These are phyloP conservation scores for Suillus clintonianus DNA, from an alignment of 768 basidiomycete species.

Conservation along the genomic window DNA sequence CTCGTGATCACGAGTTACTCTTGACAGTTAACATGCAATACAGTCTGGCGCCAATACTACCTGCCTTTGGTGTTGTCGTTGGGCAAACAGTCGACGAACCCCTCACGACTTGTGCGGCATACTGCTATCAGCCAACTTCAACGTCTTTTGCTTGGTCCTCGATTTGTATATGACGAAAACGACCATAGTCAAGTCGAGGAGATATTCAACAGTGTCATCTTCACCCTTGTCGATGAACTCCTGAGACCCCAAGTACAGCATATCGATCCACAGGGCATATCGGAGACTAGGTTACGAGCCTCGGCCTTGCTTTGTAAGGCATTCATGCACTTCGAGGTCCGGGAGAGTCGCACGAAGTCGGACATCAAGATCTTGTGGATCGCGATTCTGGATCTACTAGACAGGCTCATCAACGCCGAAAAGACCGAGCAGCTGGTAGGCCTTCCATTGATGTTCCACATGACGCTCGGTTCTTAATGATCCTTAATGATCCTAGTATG, in stretches of 20 bases:
- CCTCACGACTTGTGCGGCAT: conserved; percentile 83
- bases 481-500: conserved; percentile 57
- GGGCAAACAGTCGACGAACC: conserved; percentile 80
- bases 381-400: conserved; percentile 84
- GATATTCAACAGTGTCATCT: conserved; percentile 86
- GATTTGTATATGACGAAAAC: conserved; percentile 59
- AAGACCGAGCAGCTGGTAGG: conserved; percentile 85
- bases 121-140: conserved; percentile 79
- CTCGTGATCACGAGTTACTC: not conserved
- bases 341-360: conserved; percentile 57
- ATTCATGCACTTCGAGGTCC: conserved; percentile 91
- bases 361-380: conserved; percentile 84
- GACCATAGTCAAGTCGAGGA: conserved; percentile 71
- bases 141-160: conserved; percentile 79
- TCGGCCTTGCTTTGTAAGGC: conserved; percentile 91
- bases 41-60: conserved; percentile 78
- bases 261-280: conserved; percentile 83
- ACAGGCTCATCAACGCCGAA: conserved; percentile 85
- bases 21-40: conserved; percentile 19
- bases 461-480: conserved; percentile 7
- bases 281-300: conserved; percentile 86
- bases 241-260: conserved; percentile 79
- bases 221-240: conserved; percentile 90
- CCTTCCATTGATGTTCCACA: conserved; percentile 13
- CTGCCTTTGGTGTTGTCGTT: conserved; percentile 75